Conservation (phyloP, 495 filamentous ascomycete genomes). For the Annulohypoxylon bovei region DNA sequence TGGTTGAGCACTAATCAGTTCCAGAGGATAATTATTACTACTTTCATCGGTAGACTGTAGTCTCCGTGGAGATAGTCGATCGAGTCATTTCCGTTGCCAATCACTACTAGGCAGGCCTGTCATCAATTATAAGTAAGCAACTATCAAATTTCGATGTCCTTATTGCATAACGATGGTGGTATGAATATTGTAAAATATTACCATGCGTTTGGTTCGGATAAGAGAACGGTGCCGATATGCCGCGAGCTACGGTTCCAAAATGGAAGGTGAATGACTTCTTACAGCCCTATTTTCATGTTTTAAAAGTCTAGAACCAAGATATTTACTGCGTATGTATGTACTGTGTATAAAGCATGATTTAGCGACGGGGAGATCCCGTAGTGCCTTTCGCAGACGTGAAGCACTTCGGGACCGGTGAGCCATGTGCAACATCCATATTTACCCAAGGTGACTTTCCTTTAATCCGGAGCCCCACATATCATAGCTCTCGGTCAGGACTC, state of each 20-base stretch:
- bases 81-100: slow-evolving; percentile 8
- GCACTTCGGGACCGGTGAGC: not conserved
- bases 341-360: not conserved
- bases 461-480: slow-evolving; percentile 19
- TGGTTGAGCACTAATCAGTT: slow-evolving; percentile 13
- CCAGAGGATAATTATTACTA: not conserved
- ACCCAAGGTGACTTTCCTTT: slow-evolving; percentile 17
- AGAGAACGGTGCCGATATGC: not conserved
- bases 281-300: not conserved
- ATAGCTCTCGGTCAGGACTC: slow-evolving; percentile 18
- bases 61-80: slow-evolving; percentile 3
- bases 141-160: not conserved
- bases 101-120: not conserved
- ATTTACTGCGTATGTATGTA: not conserved
- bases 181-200: not conserved
- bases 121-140: slow-evolving; percentile 5
- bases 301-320: not conserved
- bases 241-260: not conserved
- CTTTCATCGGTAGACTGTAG: not conserved
- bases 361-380: not conserved
- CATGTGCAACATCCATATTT: not conserved
- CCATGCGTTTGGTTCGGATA: not conserved
- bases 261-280: not conserved
- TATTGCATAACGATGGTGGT: no score
- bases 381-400: not conserved